phyloP scores from a whole-genome alignment of 768 basidiomycete genomes.

The Suillus subaureus region DNA sequence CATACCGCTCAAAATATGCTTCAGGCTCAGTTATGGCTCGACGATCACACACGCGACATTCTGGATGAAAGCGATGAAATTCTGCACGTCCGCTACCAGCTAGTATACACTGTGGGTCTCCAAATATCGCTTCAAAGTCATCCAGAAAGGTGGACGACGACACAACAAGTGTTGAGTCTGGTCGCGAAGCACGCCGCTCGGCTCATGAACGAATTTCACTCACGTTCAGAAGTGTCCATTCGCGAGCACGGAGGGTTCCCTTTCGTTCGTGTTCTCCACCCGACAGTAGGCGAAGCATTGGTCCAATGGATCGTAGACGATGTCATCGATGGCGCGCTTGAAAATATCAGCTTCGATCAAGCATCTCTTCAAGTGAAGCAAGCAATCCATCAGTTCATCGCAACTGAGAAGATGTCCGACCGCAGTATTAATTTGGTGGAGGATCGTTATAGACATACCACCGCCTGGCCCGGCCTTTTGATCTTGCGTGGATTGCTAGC shows the following conservation, averaged over 20 bases:
- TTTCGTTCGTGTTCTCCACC: constrained; percentile 24
- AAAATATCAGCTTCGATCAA: constrained; percentile 20
- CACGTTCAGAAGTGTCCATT: constrained; percentile 21
- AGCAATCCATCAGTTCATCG: constrained; percentile 28
- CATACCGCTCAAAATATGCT: constrained; percentile 8
- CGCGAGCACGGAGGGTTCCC: constrained; percentile 25
- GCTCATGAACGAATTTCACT: constrained; percentile 12
- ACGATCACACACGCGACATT: constrained; percentile 38
- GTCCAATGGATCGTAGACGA: constrained; percentile 16
- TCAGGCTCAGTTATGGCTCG: constrained; percentile 19
- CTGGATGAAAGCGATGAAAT: constrained; percentile 49
- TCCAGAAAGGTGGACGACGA: constrained; percentile 38
- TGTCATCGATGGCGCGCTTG: constrained; percentile 19
- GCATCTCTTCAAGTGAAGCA: background rate
- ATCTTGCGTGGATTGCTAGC: constrained; percentile 39
- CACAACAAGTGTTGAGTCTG: constrained; percentile 32
- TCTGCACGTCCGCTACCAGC: constrained; percentile 38
- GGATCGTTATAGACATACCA: constrained; percentile 1
- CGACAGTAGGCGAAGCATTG: constrained; percentile 15
- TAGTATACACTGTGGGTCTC: constrained; percentile 39
- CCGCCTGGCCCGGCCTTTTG: constrained; percentile 27
- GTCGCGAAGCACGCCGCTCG: constrained; percentile 20
- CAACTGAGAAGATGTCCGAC: constrained; percentile 9
- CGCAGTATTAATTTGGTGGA: constrained; percentile 9
- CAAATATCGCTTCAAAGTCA: constrained; percentile 30